Evolutionary conservation across 352 stramenopile species (phyloP), one percentile per base, ranked within the genome.

Genomic region (Thraustochytrium sp.): DNA sequence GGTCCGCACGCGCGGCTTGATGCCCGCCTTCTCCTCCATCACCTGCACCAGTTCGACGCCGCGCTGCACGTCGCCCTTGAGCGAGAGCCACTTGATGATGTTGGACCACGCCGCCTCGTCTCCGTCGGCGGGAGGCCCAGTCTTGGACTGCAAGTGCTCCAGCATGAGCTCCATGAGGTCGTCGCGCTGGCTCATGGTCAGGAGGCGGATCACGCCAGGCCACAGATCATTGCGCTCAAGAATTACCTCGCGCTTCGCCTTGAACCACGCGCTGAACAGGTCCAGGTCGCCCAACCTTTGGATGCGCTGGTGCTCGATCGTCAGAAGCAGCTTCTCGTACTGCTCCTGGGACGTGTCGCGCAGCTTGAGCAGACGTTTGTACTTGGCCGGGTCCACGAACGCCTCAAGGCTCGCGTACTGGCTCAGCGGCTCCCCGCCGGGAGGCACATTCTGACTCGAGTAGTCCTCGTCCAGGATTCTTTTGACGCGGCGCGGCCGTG

Each of bases 111-210:
- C 21, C 5, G 54, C 5, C 34, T 63, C 54, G 8, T 63, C 23
- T 3, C 40, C 62, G 11, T 37, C 44, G 9, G 31, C 44, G 0
- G 53, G 62, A 36, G 53, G 26, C n/a, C n/a, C 62, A n/a, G n/a
- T n/a, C n/a, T n/a, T n/a, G n/a, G n/a, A n/a, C n/a, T n/a, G n/a
- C n/a, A n/a, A n/a, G n/a, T n/a, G n/a, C n/a, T n/a, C n/a, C n/a
- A n/a, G n/a, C n/a, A n/a, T n/a, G n/a, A n/a, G n/a, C 62, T 75
- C 5, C 37, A 75, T 75, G 18, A 75, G 36, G 62, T 75, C 62
- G 26, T 75, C 62, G 23, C 62, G 38, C 0, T 53, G 16, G 37
- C 16, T 37, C 16, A 54, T 53, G 9, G 59, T 46, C 26, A 72
- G 59, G 26, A 72, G 2, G 26, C 59, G 59, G 26, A 72, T 49